phyloP scores from a whole-genome alignment of 1,284 basidiomycete species.

The Fomitopsis betulina region DNA sequence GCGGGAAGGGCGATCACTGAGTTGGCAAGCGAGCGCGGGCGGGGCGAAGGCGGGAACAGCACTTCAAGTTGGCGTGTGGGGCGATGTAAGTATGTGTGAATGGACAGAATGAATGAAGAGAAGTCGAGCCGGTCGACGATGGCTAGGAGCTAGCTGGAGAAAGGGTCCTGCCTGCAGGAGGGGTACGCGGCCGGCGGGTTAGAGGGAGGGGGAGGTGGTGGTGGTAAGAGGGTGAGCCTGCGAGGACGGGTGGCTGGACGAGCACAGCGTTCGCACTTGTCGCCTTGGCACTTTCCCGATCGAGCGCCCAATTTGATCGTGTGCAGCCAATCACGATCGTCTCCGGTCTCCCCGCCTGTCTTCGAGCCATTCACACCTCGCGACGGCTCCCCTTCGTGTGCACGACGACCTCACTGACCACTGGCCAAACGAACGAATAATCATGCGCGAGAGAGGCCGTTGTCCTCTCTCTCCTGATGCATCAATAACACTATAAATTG shows the following conservation, averaged over 20 bases:
- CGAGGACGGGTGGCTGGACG: background rate
- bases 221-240: too few relatives aligned
- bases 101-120: constrained; percentile 9
- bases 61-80: background rate
- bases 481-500: too few relatives aligned
- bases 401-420: too few relatives aligned
- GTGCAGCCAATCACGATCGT: background rate
- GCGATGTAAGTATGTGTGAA: background rate
- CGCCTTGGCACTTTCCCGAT: constrained; percentile 6
- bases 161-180: constrained; percentile 15
- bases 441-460: too few relatives aligned
- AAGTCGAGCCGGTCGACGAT: constrained; percentile 31
- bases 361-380: background rate
- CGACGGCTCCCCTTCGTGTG: background rate
- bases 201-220: background rate
- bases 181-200: constrained; percentile 1
- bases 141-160: constrained; percentile 3
- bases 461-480: too few relatives aligned
- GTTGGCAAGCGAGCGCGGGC: constrained; percentile 12
- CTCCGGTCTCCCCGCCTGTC: background rate
- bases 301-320: background rate
- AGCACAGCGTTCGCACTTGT: background rate
- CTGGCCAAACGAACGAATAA: too few relatives aligned
- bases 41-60: background rate
- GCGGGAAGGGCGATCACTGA: constrained; percentile 4